Conservation (phyloP, 768 basidiomycete species). For the Phlegmacium glaucopus region DNA sequence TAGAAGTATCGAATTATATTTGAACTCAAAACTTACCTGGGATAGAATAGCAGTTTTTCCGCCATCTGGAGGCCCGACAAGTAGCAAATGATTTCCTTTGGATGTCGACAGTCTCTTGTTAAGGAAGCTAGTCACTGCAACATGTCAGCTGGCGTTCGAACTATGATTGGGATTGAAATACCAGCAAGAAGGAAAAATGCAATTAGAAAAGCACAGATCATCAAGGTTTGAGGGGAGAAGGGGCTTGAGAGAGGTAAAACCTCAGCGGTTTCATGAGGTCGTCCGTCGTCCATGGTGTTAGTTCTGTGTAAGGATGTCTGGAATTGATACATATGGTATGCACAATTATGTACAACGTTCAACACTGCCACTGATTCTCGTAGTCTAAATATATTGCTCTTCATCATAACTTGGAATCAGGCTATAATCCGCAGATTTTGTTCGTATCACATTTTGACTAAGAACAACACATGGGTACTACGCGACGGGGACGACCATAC, state of each 20-base stretch:
- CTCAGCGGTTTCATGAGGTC: constrained; percentile 29
- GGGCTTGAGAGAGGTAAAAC: constrained; percentile 29
- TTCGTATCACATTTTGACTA: too few relatives aligned
- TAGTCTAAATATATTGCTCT: too few relatives aligned
- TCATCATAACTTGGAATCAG: too few relatives aligned
- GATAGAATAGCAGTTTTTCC: constrained; percentile 82
- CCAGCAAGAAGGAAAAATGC: constrained; percentile 42
- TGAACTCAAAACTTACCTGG: constrained; percentile 42
- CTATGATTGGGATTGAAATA: constrained; percentile 24
- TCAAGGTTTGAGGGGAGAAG: constrained; percentile 36
- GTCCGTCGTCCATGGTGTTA: constrained; percentile 10
- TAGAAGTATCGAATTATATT: constrained; percentile 2
- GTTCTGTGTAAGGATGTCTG: too few relatives aligned
- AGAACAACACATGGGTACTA: too few relatives aligned
- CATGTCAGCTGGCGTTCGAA: neutral
- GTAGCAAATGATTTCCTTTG: constrained; percentile 59
- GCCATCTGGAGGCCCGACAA: constrained; percentile 73
- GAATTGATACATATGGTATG: too few relatives aligned
- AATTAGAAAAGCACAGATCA: constrained; percentile 38
- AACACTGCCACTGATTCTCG: too few relatives aligned
- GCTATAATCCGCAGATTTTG: too few relatives aligned
- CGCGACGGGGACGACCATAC: constrained; percentile 1
- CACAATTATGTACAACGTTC: too few relatives aligned
- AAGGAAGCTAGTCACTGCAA: constrained; percentile 42
- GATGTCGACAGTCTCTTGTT: constrained; percentile 41